Evolutionary conservation across 169 alveolate species (phyloP), one percentile per base, ranked within the genome.

Genomic region (Eimeria necatrix): DNA sequence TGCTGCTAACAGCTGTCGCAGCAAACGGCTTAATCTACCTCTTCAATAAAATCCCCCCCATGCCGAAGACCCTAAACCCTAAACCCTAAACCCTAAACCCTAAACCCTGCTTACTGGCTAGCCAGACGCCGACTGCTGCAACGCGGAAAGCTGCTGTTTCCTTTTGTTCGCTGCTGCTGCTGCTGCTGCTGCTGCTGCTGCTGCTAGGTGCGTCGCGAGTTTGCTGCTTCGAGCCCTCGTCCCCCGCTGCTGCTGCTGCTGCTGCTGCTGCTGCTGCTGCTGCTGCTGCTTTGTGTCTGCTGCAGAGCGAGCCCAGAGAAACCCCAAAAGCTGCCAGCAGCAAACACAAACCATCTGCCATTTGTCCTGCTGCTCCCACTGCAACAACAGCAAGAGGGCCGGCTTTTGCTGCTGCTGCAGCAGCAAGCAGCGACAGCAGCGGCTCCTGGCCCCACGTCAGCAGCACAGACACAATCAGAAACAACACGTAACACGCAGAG

Each of bases 361-460:
- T 53, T 59, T 84, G 92, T 3, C 92, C 92, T 14, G 80, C 68
- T 3, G 74, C 92, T 4, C 92, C 92, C 4, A 84, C 80, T 5
- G 80, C 78, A 0, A 68, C 92, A 22, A 84, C 92, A 20, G 92
- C 92, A 53, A 84, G 3, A 53, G 76, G 87, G 16, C n/a, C 7
- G 6, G 18, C n/a, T 4, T 61, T 20, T 6, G 92, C 92, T 4
- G 92, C 68, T 24, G 56, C 60, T 5, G 92, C 76, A 0, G 92
- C 56, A 41, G 92, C 92, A 46, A 84, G 51, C 3, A 84, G 92
- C 56, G 92, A n/a, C 60, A 84, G 80, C 53, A 84, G 59, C 18
- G 92, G 92, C 6, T 84, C 92, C 24, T 84, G 92, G 16, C 56
- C 51, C 92, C 92, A 84, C 9, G 92, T 84, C 60, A 84, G 92